Percentiles rank a stretch among this genome's conserved stretches.
Conservation (phyloP, 208 protist species). For the Balamuthia mandrillaris region DNA sequence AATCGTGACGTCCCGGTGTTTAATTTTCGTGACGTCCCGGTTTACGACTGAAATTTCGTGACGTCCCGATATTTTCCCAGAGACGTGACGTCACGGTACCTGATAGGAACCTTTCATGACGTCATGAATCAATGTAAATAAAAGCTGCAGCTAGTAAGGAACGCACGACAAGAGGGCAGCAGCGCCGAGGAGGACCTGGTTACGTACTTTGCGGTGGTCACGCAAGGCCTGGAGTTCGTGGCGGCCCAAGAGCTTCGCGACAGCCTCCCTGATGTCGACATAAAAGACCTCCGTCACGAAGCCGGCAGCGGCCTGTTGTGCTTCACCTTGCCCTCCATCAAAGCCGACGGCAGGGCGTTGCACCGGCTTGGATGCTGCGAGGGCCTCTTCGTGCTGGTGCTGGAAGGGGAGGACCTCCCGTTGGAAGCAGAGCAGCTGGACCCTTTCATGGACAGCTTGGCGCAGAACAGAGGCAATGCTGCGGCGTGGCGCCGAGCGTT, state of each 20-base stretch:
- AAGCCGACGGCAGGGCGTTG: too few relatives aligned
- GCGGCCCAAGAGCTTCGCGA: neutral
- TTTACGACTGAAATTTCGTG: too few relatives aligned
- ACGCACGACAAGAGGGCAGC: too few relatives aligned
- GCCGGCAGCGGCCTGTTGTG: neutral
- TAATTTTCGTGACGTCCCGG: too few relatives aligned
- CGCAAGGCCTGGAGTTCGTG: slow-evolving; percentile 12
- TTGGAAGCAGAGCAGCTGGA: neutral
- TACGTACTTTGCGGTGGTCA: neutral
- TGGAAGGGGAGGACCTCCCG: neutral
- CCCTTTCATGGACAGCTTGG: neutral
- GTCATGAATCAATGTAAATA: too few relatives aligned
- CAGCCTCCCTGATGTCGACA: neutral
- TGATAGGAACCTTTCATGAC: too few relatives aligned
- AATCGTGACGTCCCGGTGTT: too few relatives aligned
- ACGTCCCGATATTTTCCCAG: too few relatives aligned
- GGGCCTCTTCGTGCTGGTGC: neutral
- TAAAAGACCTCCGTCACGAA: neutral
- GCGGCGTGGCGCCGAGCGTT: neutral
- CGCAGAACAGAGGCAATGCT: too few relatives aligned
- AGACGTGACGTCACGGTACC: too few relatives aligned
- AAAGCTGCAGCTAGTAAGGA: too few relatives aligned
- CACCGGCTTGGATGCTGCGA: neutral
- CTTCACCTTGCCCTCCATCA: neutral
- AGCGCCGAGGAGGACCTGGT: neutral